These are phyloP conservation scores for Paragyromitra xinjiangensis DNA, from an alignment of 495 filamentous ascomycete genomes.

Conservation along the genomic window DNA sequence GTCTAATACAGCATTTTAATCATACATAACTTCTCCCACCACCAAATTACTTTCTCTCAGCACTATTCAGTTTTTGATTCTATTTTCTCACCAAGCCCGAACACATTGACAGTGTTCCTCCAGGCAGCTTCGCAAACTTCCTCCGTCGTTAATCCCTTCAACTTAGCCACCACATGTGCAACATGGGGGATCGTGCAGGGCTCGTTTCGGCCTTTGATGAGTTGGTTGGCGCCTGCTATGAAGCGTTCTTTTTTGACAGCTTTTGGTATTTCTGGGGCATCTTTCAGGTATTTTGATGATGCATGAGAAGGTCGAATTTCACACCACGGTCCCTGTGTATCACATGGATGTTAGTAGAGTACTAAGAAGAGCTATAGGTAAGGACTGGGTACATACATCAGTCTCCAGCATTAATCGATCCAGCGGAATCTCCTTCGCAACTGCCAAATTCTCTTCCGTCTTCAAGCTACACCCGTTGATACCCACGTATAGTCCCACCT, in stretches of 20 bases:
- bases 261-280: slow-evolving; percentile 56
- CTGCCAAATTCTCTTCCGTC: slow-evolving; percentile 84
- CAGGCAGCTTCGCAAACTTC: slow-evolving; percentile 88
- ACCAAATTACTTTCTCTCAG: neutral
- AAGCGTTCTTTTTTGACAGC: slow-evolving; percentile 93
- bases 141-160: slow-evolving; percentile 80
- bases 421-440: slow-evolving; percentile 78
- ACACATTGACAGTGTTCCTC: slow-evolving; percentile 82
- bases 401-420: slow-evolving; percentile 86
- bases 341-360: slow-evolving; percentile 2
- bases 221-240: slow-evolving; percentile 69
- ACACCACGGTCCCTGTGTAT: slow-evolving; percentile 75
- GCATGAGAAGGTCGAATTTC: slow-evolving; percentile 73
- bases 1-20: neutral
- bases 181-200: slow-evolving; percentile 82
- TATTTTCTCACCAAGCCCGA: slow-evolving; percentile 69
- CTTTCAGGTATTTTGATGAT: slow-evolving; percentile 66
- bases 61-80: neutral
- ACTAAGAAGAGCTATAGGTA: too few relatives aligned
- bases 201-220: slow-evolving; percentile 95
- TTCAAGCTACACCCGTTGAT: slow-evolving; percentile 94
- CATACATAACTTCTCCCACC: too few relatives aligned
- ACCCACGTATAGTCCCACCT: slow-evolving; percentile 80
- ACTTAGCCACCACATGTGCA: slow-evolving; percentile 82
- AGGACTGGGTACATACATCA: slow-evolving; percentile 64